phyloP scores from a whole-genome alignment of 1,139 yeast species.

The Insectozyma bohioensis region DNA sequence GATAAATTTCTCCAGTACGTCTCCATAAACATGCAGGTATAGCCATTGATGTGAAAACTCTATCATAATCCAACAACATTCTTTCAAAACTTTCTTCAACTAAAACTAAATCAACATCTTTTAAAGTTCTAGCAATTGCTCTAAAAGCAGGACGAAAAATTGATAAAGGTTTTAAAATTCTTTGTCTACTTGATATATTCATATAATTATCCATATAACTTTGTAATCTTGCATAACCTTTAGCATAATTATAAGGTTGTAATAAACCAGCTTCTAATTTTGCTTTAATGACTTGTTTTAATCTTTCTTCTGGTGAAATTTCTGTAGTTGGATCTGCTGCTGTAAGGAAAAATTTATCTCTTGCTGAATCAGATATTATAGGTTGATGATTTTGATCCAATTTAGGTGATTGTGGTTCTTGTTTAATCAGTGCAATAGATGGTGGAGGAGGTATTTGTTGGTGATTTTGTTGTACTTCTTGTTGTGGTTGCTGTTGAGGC shows the following conservation, averaged over 20 bases:
- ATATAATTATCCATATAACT: conserved; percentile 91
- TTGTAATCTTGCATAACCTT: conserved; percentile 89
- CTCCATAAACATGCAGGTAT: conserved; percentile 98
- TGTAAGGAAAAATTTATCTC: conserved; percentile 90
- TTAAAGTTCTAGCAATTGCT: conserved; percentile 86
- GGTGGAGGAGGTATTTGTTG: not conserved
- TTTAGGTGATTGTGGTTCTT: conserved; percentile 7
- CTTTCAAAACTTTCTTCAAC: conserved; percentile 96
- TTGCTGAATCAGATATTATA: conserved; percentile 71
- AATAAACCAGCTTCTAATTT: conserved; percentile 90
- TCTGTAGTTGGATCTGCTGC: conserved; percentile 98
- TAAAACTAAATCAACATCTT: conserved; percentile 86
- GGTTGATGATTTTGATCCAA: conserved; percentile 31
- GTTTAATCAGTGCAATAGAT: too few species aligned
- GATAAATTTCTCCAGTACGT: conserved; percentile 92
- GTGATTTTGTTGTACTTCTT: conserved; percentile 6
- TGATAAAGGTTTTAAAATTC: conserved; percentile 85
- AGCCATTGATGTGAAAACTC: conserved; percentile 97
- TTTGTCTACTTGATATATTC: conserved; percentile 80
- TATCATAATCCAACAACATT: conserved; percentile 88
- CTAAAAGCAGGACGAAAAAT: conserved; percentile 92
- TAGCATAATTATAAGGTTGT: conserved; percentile 92
- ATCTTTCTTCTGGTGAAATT: conserved; percentile 89
- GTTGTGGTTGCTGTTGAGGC: conserved; percentile 8
- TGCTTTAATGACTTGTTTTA: conserved; percentile 94